Conservation (phyloP, 176 grass and related monocot genomes). For the Olyra latifolia region DNA sequence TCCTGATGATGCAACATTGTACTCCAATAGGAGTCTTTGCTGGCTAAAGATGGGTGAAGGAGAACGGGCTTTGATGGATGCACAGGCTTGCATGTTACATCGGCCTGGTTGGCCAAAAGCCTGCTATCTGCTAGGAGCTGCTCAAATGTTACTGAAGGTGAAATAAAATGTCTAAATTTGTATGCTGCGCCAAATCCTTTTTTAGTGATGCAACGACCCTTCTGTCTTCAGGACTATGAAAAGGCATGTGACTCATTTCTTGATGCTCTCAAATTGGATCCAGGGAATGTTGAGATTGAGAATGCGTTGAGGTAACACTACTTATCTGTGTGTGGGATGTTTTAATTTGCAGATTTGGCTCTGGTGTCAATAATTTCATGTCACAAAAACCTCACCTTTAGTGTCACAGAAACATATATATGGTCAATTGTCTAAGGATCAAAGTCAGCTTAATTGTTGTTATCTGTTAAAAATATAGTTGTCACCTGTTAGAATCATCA, state of each 20-base stretch:
- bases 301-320: slow-evolving; percentile 28
- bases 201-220: neutral
- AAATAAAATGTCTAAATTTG: neutral
- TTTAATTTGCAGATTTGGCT: neutral
- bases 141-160: slow-evolving; percentile 50
- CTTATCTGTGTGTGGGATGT: neutral
- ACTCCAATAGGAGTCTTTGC: slow-evolving; percentile 49
- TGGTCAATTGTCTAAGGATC: neutral
- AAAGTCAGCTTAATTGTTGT: too few relatives aligned
- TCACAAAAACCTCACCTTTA: neutral
- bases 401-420: neutral
- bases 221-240: slow-evolving; percentile 42
- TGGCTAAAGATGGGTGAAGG: slow-evolving; percentile 40
- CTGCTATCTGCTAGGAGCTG: slow-evolving; percentile 41
- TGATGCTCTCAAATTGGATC: slow-evolving; percentile 45
- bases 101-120: slow-evolving; percentile 43
- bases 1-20: slow-evolving; percentile 19
- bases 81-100: slow-evolving; percentile 22
- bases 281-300: slow-evolving; percentile 21
- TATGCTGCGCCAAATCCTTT: neutral
- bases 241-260: slow-evolving; percentile 38
- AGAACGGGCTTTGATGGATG: slow-evolving; percentile 28
- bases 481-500: neutral
- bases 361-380: neutral
- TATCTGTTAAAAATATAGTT: too few relatives aligned